Percentiles rank a stretch among this genome's conserved stretches.
Evolutionary conservation across 2,329 filamentous ascomycete species (phyloP).

Genomic region (Neofusicoccum cordaticola): DNA sequence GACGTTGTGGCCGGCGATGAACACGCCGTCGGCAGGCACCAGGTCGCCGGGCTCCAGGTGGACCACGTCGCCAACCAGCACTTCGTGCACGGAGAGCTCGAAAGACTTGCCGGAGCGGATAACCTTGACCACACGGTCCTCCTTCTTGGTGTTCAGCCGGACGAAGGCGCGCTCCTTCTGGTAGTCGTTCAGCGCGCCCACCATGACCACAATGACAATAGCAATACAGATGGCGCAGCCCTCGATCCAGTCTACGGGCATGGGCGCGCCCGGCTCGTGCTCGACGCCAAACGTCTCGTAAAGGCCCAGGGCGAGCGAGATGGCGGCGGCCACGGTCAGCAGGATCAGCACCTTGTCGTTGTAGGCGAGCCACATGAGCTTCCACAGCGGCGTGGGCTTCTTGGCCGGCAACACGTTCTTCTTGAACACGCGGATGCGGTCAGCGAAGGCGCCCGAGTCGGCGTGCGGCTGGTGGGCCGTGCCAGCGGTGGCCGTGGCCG

Average conservation of each 20-base stretch:
- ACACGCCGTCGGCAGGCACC: slow-evolving; percentile 67
- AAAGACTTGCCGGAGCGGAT: slow-evolving; percentile 64
- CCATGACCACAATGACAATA: slow-evolving; percentile 37
- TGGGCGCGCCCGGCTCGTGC: slow-evolving; percentile 23
- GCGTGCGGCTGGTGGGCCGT: slow-evolving; percentile 7
- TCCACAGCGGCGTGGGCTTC: slow-evolving; percentile 66
- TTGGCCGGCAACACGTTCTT: slow-evolving; percentile 68
- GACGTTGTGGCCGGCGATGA: slow-evolving; percentile 63
- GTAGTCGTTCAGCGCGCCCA: slow-evolving; percentile 37
- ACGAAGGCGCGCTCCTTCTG: slow-evolving; percentile 37
- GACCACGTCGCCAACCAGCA: slow-evolving; percentile 68
- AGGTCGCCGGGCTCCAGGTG: slow-evolving; percentile 68
- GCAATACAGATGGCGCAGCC: slow-evolving; percentile 38
- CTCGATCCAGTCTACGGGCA: slow-evolving; percentile 34
- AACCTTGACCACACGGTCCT: slow-evolving; percentile 34
- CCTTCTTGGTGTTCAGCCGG: slow-evolving; percentile 35
- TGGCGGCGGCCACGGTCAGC: slow-evolving; percentile 66
- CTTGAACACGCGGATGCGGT: slow-evolving; percentile 68
- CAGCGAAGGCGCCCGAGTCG: slow-evolving; percentile 44
- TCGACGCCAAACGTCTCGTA: slow-evolving; percentile 56
- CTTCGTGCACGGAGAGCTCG: slow-evolving; percentile 63
- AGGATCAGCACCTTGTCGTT: slow-evolving; percentile 78
- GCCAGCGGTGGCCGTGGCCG: slow-evolving; percentile 21
- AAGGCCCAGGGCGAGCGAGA: slow-evolving; percentile 71
- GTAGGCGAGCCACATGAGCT: slow-evolving; percentile 76